Base-by-base conservation (phyloP, 116 monocot species). In the Papilionanthe hybrid region DNA sequence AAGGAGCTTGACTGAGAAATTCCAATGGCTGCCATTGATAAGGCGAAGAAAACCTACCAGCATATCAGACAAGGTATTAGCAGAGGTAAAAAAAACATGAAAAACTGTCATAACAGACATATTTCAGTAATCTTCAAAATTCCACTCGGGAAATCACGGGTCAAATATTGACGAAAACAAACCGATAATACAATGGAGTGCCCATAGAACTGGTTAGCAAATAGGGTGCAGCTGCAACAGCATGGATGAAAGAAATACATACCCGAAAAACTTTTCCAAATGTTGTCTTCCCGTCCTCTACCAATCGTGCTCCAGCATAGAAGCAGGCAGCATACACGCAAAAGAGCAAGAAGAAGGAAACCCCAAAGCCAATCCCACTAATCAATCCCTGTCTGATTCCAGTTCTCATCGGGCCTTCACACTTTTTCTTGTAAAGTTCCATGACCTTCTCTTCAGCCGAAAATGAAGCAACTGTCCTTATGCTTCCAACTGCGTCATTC, bases 381-480 rank as follows among this genome's bases (percentile, higher is more conserved):
- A 93, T 60, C 15, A 88, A 4, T n/a, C 86, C 92, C 67, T 77
- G 81, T 73, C 76, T 82, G 44, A 93, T 83, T 57, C 88, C 90
- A 11, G 82, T 30, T 53, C 30, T 88, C 83, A 85, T 79, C 6
- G 90, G 90, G n/a, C 68, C 84, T 67, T 91, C 86, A 55, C 88
- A 90, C 63, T 88, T 90, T 50, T 81, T 81, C 43, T 78, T 63
- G 78, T 90, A 90, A 5, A 87, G 29, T 12, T 91, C 81, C 83
- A 85, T 77, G 49, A 91, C 87, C 82, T 84, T 88, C 44, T 88
- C 82, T 56, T 88, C 90, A 67, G 90, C 90, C 19, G 85, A 87
- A 43, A 91, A 91, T 23, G 90, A 87, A 77, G 86, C 86, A 43
- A 92, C 86, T 5, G 92, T 92, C 72, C 88, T 79, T 60, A 92